These are phyloP conservation scores for Talaromyces adpressus DNA, from an alignment of 495 filamentous ascomycete genomes.

Conservation along the genomic window DNA sequence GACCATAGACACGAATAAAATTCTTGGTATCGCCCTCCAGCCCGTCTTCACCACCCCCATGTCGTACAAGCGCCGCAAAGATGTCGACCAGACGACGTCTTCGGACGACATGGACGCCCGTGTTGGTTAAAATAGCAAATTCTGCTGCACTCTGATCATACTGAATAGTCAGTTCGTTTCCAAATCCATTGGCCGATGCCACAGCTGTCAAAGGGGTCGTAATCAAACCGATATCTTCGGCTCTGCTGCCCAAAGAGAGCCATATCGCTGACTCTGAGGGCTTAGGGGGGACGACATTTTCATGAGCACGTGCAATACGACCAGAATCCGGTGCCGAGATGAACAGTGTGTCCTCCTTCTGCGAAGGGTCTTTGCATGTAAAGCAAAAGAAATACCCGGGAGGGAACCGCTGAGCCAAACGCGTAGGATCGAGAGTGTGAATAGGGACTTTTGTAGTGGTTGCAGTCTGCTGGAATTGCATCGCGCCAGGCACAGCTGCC, in stretches of 20 bases:
- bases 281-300: slow-evolving; percentile 44
- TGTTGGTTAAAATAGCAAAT: slow-evolving; percentile 85
- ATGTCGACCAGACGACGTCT: slow-evolving; percentile 85
- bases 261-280: slow-evolving; percentile 66
- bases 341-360: slow-evolving; percentile 62
- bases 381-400: slow-evolving; percentile 91
- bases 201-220: slow-evolving; percentile 62
- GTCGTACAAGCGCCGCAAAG: slow-evolving; percentile 72
- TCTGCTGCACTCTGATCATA: slow-evolving; percentile 77
- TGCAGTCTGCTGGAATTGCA: slow-evolving; percentile 18
- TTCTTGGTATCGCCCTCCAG: slow-evolving; percentile 71
- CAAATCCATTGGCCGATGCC: slow-evolving; percentile 70
- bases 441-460: slow-evolving; percentile 28
- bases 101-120: slow-evolving; percentile 76
- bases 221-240: slow-evolving; percentile 70
- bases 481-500: slow-evolving; percentile 12
- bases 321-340: slow-evolving; percentile 82
- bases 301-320: slow-evolving; percentile 54
- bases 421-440: slow-evolving; percentile 44
- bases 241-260: slow-evolving; percentile 60
- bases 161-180: slow-evolving; percentile 91
- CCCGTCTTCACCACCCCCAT: slow-evolving; percentile 68
- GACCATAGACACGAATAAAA: slow-evolving; percentile 77
- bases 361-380: slow-evolving; percentile 45
- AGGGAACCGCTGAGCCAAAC: slow-evolving; percentile 59